Evolutionary conservation across 805 yeast genomes (phyloP).

Genomic region (Nakazawaea ambrosiae): DNA sequence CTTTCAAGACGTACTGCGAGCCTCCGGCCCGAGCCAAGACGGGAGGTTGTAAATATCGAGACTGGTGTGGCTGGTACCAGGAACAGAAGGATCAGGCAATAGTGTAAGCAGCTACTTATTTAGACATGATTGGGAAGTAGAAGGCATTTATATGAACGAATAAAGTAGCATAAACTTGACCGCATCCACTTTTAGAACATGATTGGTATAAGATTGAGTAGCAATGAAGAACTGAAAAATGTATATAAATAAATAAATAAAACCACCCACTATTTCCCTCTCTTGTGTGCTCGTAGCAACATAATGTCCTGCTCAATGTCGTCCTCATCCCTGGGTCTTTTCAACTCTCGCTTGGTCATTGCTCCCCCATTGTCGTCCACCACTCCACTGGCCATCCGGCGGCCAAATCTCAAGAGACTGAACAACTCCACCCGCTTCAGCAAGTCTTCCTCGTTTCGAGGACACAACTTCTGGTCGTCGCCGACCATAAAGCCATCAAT

Average conservation of each 20-base stretch:
- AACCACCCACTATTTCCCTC: neutral
- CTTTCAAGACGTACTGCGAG: conserved; percentile 9
- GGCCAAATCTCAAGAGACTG: conserved; percentile 15
- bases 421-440: conserved; percentile 9
- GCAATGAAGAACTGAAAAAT: too few relatives aligned
- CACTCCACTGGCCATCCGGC: conserved; percentile 18
- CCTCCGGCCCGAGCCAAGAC: conserved; percentile 2
- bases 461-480: conserved; percentile 3
- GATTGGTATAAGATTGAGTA: too few relatives aligned
- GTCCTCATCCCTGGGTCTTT: neutral
- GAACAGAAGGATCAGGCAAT: conserved; percentile 1
- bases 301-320: too few relatives aligned
- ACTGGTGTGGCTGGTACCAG: conserved; percentile 11
- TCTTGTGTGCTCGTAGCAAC: neutral
- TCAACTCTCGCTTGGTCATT: neutral
- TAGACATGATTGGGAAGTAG: too few relatives aligned
- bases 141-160: too few relatives aligned
- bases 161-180: too few relatives aligned
- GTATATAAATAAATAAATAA: neutral
- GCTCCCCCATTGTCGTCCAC: too few relatives aligned
- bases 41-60: conserved; percentile 8
- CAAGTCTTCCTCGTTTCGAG: conserved; percentile 5
- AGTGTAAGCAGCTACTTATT: too few relatives aligned
- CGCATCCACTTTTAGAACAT: too few relatives aligned
- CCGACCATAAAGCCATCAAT: neutral